A percentile compares a stretch with the other conserved stretches of the same genome.
phyloP scores from a whole-genome alignment of 768 basidiomycete species.

The Leccinum disarticulatum region DNA sequence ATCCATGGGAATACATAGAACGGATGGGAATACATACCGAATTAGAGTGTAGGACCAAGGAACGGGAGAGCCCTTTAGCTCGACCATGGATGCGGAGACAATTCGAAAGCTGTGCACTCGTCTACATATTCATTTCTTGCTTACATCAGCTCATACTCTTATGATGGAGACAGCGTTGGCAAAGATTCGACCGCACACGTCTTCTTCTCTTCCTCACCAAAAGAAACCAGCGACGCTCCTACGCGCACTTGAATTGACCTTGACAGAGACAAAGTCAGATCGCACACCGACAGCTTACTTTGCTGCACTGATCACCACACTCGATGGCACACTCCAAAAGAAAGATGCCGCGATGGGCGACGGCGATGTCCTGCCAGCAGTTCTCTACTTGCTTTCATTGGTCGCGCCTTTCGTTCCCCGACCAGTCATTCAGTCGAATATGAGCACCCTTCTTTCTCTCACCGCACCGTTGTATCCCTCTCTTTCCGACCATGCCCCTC shows the following conservation, averaged over 20 bases:
- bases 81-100: conserved; percentile 11
- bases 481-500: conserved; percentile 63
- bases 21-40: conserved; percentile 42
- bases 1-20: not conserved
- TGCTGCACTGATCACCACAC: conserved; percentile 82
- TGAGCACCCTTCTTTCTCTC: conserved; percentile 66
- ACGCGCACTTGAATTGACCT: conserved; percentile 78
- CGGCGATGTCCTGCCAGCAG: conserved; percentile 42
- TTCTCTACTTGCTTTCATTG: conserved; percentile 38
- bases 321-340: conserved; percentile 74
- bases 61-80: conserved; percentile 42
- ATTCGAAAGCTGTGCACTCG: conserved; percentile 7
- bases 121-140: not conserved
- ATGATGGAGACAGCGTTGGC: conserved; percentile 67
- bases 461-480: conserved; percentile 79
- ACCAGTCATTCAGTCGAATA: conserved; percentile 79
- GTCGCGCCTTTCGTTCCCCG: conserved; percentile 52
- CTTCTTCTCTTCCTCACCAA: conserved; percentile 82
- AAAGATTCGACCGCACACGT: conserved; percentile 86
- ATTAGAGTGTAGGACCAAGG: conserved; percentile 70
- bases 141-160: not conserved
- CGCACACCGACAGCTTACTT: conserved; percentile 88
- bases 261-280: conserved; percentile 66
- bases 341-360: conserved; percentile 68
- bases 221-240: conserved; percentile 86